Evolutionary conservation across 75 land plant species (phyloP), one percentile per base, ranked within the genome.

Genomic region (Selaginella moellendorffii): DNA sequence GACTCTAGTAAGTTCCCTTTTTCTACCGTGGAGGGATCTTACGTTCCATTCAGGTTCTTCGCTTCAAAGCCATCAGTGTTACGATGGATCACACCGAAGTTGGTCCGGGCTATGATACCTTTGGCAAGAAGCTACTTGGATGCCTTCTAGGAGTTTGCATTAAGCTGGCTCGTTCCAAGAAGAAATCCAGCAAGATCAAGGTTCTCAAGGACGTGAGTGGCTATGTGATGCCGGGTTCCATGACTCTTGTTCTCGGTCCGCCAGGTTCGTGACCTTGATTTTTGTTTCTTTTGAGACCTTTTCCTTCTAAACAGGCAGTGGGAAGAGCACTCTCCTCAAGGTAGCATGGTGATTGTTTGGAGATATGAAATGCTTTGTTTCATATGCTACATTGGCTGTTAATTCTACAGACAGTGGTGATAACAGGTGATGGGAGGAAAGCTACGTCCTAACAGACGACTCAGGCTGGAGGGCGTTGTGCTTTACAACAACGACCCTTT

Each of bases 221-320:
- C 19, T 80, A 80, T 54, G 54, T 77, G 31, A 80, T 80, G 79
- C 82, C 82, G 12, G 82, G 82, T 25, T 70, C 82, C 21, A 63
- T 80, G 62, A 77, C 79, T 51, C 71, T 80, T 24, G 68, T 80
- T n/a, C 69, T 76, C 2, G 74, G 54, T 73, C 59, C 59, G n/a
- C 24, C 59, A 56, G 46, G 46, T 36, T 36, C 10, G 46, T 36
- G 14, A 14, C 14, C 14, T 36, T 14, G 10, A 36, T 36, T 5
- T 36, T 36, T 5, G 14, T 36, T 36, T 36, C 46, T 36, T 36
- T 36, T 36, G 14, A n/a, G n/a, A n/a, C n/a, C n/a, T n/a, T n/a
- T n/a, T n/a, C n/a, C n/a, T n/a, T n/a, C n/a, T 36, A 5, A 36
- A 36, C 46, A 36, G 69, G 69, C 5, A 67, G 69, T 27, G 69